These are phyloP conservation scores for Diaporthe vaccinii DNA, from an alignment of 2,329 filamentous ascomycete species.

Conservation along the genomic window DNA sequence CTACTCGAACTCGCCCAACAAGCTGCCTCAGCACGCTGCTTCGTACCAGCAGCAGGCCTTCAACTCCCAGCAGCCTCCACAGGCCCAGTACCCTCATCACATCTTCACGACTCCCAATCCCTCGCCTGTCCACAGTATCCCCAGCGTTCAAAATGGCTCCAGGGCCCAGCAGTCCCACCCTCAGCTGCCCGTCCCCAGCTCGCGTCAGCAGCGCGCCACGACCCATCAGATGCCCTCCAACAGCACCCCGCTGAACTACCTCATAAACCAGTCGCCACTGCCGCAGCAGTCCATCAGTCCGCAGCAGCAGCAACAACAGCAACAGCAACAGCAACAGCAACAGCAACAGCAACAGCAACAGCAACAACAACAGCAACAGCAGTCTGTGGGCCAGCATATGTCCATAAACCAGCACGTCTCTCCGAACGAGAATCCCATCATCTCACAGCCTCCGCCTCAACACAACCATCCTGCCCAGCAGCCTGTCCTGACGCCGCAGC, in stretches of 20 bases:
- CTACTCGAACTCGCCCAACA: constrained; percentile 64
- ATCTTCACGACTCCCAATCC: constrained; percentile 64
- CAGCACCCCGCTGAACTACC: constrained; percentile 50
- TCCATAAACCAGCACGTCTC: constrained; percentile 57
- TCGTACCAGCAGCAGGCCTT: constrained; percentile 69
- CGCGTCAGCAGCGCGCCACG: constrained; percentile 58
- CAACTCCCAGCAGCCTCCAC: constrained; percentile 64
- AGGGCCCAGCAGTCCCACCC: constrained; percentile 59
- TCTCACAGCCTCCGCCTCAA: constrained; percentile 56
- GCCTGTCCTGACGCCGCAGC: constrained; percentile 42
- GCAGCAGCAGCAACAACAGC: constrained; percentile 52
- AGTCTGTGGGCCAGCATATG: constrained; percentile 49
- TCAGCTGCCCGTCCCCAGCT: constrained; percentile 61
- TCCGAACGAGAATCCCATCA: constrained; percentile 55
- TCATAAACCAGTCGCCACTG: constrained; percentile 43
- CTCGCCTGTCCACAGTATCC: constrained; percentile 61
- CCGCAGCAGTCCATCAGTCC: constrained; percentile 44
- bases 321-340: constrained; percentile 53
- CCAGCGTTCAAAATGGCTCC: constrained; percentile 62
- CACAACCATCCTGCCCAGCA: constrained; percentile 42
- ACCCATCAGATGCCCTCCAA: constrained; percentile 59
- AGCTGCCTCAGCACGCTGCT: constrained; percentile 66
- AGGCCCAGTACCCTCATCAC: constrained; percentile 64
- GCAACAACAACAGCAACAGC: constrained; percentile 52
- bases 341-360: constrained; percentile 52